phyloP scores from a whole-genome alignment of 768 basidiomycete genomes.

The Hygrocybe punicea region DNA sequence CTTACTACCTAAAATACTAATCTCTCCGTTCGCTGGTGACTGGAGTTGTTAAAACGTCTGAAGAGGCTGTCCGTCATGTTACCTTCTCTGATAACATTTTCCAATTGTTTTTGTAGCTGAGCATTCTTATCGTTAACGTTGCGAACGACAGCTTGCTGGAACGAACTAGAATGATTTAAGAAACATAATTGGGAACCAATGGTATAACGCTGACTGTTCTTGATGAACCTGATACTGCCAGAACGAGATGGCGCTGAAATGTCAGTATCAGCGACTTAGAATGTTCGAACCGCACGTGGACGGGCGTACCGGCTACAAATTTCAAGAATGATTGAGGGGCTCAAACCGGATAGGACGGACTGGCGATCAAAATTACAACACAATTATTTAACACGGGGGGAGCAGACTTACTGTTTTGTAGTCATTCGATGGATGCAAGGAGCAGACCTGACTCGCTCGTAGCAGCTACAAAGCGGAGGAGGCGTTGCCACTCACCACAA shows the following conservation, averaged over 20 bases:
- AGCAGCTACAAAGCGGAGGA: background rate
- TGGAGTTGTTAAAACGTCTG: background rate
- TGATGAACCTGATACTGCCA: conserved; percentile 91
- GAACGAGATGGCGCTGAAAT: conserved; percentile 71
- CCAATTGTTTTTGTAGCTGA: conserved; percentile 79
- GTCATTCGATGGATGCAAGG: conserved; percentile 81
- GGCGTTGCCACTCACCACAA: conserved; percentile 47
- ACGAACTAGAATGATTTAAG: conserved; percentile 48
- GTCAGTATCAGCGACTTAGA: conserved; percentile 2
- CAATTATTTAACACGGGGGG: conserved; percentile 17
- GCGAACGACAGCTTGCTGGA: conserved; percentile 79
- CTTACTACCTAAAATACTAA: conserved; percentile 67
- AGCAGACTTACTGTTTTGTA: conserved; percentile 74
- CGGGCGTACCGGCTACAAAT: conserved; percentile 68
- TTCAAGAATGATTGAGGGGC: conserved; percentile 71
- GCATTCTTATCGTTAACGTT: conserved; percentile 80
- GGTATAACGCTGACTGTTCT: conserved; percentile 54
- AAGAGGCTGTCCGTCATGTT: background rate
- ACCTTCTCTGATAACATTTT: conserved; percentile 86
- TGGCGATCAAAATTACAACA: conserved; percentile 29
- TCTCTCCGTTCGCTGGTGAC: conserved; percentile 68
- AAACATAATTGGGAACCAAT: conserved; percentile 10
- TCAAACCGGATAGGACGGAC: conserved; percentile 83
- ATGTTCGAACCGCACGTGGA: background rate
- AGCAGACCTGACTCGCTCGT: background rate